A percentile compares a stretch with the other conserved stretches of the same genome.
Conservation (phyloP, 2,329 filamentous ascomycete species). For the Paecilomyces variotii region DNA sequence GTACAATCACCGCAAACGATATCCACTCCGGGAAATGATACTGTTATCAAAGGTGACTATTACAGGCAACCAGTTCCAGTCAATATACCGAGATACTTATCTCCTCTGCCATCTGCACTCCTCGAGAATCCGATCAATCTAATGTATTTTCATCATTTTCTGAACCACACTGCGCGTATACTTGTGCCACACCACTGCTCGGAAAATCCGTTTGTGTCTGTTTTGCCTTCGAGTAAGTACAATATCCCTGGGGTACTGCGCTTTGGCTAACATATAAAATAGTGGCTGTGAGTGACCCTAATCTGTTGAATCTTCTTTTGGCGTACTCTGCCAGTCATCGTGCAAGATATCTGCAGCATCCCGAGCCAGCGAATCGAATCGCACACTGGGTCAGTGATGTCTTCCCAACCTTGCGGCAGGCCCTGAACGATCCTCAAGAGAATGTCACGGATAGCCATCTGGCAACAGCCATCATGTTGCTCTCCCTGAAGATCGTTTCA, state of each 20-base stretch:
- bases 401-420: slow-evolving; percentile 57
- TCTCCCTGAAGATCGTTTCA: slow-evolving; percentile 74
- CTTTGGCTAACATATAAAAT: slow-evolving; percentile 38
- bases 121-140: slow-evolving; percentile 72
- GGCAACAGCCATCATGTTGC: slow-evolving; percentile 76
- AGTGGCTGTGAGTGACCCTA: slow-evolving; percentile 40
- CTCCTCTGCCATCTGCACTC: slow-evolving; percentile 49
- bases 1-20: slow-evolving; percentile 3
- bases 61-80: slow-evolving; percentile 63
- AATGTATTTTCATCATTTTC: slow-evolving; percentile 64
- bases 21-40: slow-evolving; percentile 14
- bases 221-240: slow-evolving; percentile 54
- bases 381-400: slow-evolving; percentile 70
- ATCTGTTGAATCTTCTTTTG: slow-evolving; percentile 67
- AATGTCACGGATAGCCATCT: slow-evolving; percentile 65
- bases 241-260: slow-evolving; percentile 18
- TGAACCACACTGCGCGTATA: slow-evolving; percentile 71
- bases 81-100: slow-evolving; percentile 50
- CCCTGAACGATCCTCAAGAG: slow-evolving; percentile 53
- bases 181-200: slow-evolving; percentile 55
- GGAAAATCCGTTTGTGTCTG: slow-evolving; percentile 52
- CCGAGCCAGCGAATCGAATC: slow-evolving; percentile 68
- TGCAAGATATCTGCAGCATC: slow-evolving; percentile 63
- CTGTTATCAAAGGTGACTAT: slow-evolving; percentile 56
- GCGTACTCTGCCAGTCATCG: slow-evolving; percentile 81